Conservation (phyloP, 345 rosid genomes). For the Melaleuca quinquenervia region DNA sequence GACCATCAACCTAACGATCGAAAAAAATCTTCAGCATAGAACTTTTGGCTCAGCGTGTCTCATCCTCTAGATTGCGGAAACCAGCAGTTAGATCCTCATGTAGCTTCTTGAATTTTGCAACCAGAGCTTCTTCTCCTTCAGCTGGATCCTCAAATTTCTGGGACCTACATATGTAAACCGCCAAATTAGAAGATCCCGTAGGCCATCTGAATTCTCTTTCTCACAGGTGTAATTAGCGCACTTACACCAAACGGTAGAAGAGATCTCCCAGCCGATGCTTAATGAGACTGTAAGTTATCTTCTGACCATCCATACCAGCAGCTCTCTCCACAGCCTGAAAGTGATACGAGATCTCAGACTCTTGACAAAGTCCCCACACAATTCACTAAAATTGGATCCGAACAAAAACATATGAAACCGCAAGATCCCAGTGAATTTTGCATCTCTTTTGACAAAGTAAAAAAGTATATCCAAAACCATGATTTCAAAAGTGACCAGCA, state of each 20-base stretch:
- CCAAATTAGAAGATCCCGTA: background rate
- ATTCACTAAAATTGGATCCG: background rate
- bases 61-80: conserved; percentile 95
- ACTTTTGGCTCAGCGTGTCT: conserved; percentile 51
- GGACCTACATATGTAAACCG: conserved; percentile 39
- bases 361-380: background rate
- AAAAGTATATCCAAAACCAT: background rate
- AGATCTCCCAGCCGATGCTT: conserved; percentile 98
- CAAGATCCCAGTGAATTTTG: background rate
- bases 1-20: background rate
- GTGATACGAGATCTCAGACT: background rate
- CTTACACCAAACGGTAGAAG: conserved; percentile 91
- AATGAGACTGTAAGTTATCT: conserved; percentile 80
- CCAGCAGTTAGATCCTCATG: conserved; percentile 83
- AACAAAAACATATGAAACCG: background rate
- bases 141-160: conserved; percentile 99
- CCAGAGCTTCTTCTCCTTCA: conserved; percentile 85
- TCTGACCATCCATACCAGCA: conserved; percentile 99
- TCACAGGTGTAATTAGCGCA: background rate
- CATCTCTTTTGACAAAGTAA: background rate
- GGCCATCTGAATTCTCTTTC: background rate
- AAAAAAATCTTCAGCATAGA: background rate
- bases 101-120: conserved; percentile 77
- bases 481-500: background rate
- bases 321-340: conserved; percentile 89